A percentile compares a stretch with the other conserved stretches of the same genome.
Conservation (phyloP, 352 stramenopile species). For the Albugo laibachii region DNA sequence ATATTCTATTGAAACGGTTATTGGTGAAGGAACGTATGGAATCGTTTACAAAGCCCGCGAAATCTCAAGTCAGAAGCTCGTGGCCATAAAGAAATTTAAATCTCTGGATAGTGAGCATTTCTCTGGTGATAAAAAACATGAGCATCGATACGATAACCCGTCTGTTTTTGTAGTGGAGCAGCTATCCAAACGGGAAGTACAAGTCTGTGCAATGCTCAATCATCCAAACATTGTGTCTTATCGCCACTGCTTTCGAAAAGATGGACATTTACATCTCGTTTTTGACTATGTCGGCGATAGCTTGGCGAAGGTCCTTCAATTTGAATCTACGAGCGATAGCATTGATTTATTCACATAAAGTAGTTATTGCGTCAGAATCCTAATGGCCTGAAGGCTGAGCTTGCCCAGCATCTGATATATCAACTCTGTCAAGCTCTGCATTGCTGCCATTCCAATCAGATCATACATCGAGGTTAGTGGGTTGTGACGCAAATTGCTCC, state of each 20-base stretch:
- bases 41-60: constrained; percentile 62
- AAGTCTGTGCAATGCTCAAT: constrained; percentile 64
- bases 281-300: constrained; percentile 56
- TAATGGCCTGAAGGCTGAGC: constrained; percentile 27
- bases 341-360: background rate
- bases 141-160: too few species aligned
- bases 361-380: constrained; percentile 37
- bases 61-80: constrained; percentile 11
- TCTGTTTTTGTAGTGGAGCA: constrained; percentile 45
- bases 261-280: constrained; percentile 52
- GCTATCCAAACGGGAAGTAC: constrained; percentile 58
- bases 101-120: constrained; percentile 18
- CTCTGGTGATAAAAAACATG: too few species aligned
- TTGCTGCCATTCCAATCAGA: constrained; percentile 54
- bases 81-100: constrained; percentile 8
- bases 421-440: constrained; percentile 58
- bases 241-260: constrained; percentile 57
- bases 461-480: constrained; percentile 65
- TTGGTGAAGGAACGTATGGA: constrained; percentile 68
- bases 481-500: background rate
- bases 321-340: background rate
- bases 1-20: constrained; percentile 60
- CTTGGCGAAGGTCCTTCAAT: constrained; percentile 32
- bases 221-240: constrained; percentile 69
- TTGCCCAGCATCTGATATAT: constrained; percentile 28